phyloP scores from a whole-genome alignment of 176 grass and related monocot species.

The Hordeum marinum region DNA sequence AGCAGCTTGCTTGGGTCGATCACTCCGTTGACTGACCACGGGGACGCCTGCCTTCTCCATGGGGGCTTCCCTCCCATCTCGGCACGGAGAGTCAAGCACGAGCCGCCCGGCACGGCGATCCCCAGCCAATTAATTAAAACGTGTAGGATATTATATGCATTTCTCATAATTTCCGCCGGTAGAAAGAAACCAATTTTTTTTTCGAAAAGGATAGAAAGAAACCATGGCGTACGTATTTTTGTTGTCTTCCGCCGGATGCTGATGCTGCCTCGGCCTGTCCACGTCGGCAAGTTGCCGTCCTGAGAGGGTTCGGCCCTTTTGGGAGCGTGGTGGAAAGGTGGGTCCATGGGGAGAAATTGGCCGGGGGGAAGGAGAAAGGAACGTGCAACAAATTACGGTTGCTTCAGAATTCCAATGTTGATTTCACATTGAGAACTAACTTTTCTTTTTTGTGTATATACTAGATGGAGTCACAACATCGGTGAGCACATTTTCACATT shows the following conservation, averaged over 20 bases:
- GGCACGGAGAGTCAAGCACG: not conserved
- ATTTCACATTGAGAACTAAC: too few relatives aligned
- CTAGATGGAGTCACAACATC: too few relatives aligned
- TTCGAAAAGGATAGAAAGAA: too few relatives aligned
- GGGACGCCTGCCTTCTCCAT: not conserved
- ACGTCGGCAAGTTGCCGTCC: not conserved
- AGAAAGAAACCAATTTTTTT: not conserved
- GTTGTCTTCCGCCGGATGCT: not conserved
- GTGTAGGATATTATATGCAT: not conserved
- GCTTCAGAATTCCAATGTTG: too few relatives aligned
- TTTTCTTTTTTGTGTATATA: too few relatives aligned
- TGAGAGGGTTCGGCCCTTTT: not conserved
- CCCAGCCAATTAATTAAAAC: not conserved
- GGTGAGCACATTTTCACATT: too few relatives aligned
- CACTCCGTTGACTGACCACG: slow-evolving; percentile 16
- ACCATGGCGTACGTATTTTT: not conserved
- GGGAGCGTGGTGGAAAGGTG: too few relatives aligned
- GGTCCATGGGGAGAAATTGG: too few relatives aligned
- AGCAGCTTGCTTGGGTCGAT: not conserved
- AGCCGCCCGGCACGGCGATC: not conserved
- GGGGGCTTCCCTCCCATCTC: not conserved
- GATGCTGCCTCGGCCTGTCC: not conserved
- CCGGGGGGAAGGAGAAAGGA: too few relatives aligned
- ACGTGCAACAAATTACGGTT: too few relatives aligned
- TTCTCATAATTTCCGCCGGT: not conserved